Conservation (phyloP, 306 rosid genomes). For the Oemleria cerasiformis region DNA sequence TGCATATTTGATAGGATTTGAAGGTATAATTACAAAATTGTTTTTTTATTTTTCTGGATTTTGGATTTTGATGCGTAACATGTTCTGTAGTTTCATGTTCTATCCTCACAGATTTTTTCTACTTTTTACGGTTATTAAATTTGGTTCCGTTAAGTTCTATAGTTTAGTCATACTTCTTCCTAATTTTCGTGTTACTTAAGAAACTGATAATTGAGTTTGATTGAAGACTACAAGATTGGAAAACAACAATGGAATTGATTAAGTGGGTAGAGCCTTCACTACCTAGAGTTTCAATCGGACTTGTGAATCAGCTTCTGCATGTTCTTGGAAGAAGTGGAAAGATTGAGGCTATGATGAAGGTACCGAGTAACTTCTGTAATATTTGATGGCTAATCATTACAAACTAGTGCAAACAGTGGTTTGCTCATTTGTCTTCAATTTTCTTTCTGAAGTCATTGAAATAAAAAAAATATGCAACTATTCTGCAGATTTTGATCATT, state of each 20-base stretch:
- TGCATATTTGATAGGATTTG: not conserved
- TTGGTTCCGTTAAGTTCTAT: constrained; percentile 1
- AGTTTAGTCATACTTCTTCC: constrained; percentile 1
- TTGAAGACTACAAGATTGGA: constrained; percentile 83
- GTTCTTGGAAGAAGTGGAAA: constrained; percentile 88
- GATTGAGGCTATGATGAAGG: constrained; percentile 85
- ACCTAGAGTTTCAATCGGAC: constrained; percentile 60
- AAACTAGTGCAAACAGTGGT: not conserved
- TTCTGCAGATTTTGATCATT: not conserved
- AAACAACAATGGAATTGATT: constrained; percentile 57
- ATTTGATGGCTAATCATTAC: constrained; percentile 18
- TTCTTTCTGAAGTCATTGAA: constrained; percentile 11
- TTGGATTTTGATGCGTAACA: not conserved
- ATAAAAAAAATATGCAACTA: not conserved
- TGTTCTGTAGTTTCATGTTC: not conserved
- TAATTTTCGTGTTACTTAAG: not conserved
- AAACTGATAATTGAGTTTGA: constrained; percentile 36
- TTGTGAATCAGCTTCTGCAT: constrained; percentile 64
- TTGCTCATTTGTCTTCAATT: not conserved
- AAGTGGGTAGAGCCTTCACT: constrained; percentile 75
- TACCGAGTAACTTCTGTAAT: constrained; percentile 21
- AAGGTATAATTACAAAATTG: not conserved
- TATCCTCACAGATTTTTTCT: not conserved
- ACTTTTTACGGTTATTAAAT: not conserved
- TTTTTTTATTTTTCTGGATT: not conserved